Conservation (phyloP, 148 eudicot species). For the Rhododendron mucronatum region DNA sequence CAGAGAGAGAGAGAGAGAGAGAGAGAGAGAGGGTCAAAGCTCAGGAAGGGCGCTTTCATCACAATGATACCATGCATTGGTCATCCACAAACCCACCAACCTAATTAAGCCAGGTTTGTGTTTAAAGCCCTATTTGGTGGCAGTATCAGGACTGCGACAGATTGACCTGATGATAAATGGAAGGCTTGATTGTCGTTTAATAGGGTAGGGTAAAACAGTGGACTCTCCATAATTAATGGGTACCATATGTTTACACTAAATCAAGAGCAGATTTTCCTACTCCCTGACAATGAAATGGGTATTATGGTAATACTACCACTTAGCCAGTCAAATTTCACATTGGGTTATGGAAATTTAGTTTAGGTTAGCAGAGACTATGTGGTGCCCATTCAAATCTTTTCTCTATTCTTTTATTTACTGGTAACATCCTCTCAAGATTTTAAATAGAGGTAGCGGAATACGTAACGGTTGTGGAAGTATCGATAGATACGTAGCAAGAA, state of each 20-base stretch:
- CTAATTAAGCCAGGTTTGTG: not conserved
- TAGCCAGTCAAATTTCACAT: not conserved
- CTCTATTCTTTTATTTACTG: no score
- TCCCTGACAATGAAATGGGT: not conserved
- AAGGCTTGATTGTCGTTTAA: not conserved
- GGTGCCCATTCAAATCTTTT: not conserved
- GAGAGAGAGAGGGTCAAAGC: not conserved
- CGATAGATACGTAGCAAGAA: not conserved
- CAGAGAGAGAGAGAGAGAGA: not conserved
- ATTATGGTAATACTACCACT: not conserved
- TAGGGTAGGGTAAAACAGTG: conserved; percentile 1
- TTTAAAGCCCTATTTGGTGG: not conserved
- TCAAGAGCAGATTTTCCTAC: not conserved
- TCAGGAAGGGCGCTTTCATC: not conserved
- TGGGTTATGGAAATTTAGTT: not conserved
- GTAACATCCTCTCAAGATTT: not conserved
- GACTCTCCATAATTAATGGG: not conserved
- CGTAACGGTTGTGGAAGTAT: not conserved
- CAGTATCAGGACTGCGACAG: not conserved
- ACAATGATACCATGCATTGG: not conserved
- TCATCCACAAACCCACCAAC: not conserved
- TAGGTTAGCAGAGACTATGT: not conserved
- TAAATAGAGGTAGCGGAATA: not conserved
- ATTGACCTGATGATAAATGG: not conserved
- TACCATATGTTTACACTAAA: not conserved